phyloP scores from a whole-genome alignment of 768 basidiomycete species.

The Boletus tylopilopsis region DNA sequence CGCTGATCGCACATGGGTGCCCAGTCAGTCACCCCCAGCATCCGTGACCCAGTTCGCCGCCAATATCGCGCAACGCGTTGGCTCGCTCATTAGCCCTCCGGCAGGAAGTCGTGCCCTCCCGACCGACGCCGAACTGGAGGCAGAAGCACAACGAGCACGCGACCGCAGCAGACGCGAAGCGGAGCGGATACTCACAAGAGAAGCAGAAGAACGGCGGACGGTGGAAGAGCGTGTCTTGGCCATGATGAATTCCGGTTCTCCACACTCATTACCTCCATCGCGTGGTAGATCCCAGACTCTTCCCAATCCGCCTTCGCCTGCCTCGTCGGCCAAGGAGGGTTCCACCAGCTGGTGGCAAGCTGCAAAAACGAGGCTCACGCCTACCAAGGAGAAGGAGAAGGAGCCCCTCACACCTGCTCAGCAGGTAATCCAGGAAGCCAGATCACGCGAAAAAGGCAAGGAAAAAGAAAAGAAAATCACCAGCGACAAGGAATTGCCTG shows the following conservation, averaged over 20 bases:
- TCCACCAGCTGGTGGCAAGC: conserved; percentile 64
- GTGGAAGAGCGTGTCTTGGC: conserved; percentile 74
- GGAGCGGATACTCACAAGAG: conserved; percentile 67
- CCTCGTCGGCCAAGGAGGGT: conserved; percentile 60
- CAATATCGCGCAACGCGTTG: conserved; percentile 72
- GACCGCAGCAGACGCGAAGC: conserved; percentile 75
- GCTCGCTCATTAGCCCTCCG: conserved; percentile 57
- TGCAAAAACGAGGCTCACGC: conserved; percentile 72
- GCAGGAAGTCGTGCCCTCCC: conserved; percentile 44
- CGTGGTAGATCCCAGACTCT: conserved; percentile 58
- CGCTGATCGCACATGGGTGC: conserved; percentile 24
- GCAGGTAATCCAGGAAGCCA: conserved; percentile 73
- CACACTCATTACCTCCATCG: conserved; percentile 49
- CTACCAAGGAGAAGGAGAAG: conserved; percentile 75
- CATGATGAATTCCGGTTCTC: conserved; percentile 53
- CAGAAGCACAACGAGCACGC: conserved; percentile 73
- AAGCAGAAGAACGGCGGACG: conserved; percentile 62
- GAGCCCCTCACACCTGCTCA: conserved; percentile 80
- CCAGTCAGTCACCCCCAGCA: conserved; percentile 54
- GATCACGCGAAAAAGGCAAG: conserved; percentile 58
- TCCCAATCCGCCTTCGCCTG: conserved; percentile 58
- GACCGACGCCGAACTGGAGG: conserved; percentile 77
- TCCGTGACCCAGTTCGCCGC: conserved; percentile 73
- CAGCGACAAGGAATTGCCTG: conserved; percentile 55
- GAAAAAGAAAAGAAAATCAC: conserved; percentile 43